Percentiles rank a stretch among this genome's conserved stretches.
Conservation (phyloP, 2,329 filamentous ascomycete species). For the Cladosporium phlei region DNA sequence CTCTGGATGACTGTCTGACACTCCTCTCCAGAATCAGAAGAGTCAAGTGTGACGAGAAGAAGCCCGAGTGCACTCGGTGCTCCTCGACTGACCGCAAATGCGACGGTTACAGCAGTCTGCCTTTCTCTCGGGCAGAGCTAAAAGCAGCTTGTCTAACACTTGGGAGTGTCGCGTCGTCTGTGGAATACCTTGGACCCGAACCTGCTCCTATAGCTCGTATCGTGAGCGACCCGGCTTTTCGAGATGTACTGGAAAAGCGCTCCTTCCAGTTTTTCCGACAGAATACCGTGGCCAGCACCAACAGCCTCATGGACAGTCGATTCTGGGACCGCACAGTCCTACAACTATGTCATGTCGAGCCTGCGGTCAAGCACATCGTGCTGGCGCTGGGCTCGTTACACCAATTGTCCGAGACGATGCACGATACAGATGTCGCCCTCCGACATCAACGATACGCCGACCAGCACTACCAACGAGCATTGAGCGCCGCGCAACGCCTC, state of each 20-base stretch:
- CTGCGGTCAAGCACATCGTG: conserved; percentile 6
- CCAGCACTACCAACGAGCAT: conserved; percentile 15
- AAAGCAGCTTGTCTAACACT: conserved; percentile 5
- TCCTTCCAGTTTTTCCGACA: conserved; percentile 9
- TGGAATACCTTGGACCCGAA: not conserved
- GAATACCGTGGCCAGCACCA: conserved; percentile 6
- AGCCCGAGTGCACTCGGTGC: conserved; percentile 49
- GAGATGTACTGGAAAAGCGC: conserved; percentile 5
- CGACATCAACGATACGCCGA: conserved; percentile 15
- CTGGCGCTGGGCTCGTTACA: conserved; percentile 10
- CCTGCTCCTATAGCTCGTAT: not conserved
- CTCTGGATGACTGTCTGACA: not conserved
- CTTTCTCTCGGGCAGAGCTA: conserved; percentile 15
- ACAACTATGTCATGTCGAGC: conserved; percentile 9
- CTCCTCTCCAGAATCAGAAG: conserved; percentile 51
- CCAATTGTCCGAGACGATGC: conserved; percentile 5
- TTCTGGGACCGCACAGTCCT: conserved; percentile 9
- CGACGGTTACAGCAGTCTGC: conserved; percentile 45
- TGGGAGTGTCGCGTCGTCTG: not conserved
- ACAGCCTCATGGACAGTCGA: conserved; percentile 4
- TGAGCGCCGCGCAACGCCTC: conserved; percentile 4
- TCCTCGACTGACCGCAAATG: conserved; percentile 51
- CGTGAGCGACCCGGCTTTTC: conserved; percentile 5
- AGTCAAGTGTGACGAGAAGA: conserved; percentile 46
- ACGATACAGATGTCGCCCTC: not conserved